Conservation (phyloP, 139 green algal species). For the Nannochloris sp. region DNA sequence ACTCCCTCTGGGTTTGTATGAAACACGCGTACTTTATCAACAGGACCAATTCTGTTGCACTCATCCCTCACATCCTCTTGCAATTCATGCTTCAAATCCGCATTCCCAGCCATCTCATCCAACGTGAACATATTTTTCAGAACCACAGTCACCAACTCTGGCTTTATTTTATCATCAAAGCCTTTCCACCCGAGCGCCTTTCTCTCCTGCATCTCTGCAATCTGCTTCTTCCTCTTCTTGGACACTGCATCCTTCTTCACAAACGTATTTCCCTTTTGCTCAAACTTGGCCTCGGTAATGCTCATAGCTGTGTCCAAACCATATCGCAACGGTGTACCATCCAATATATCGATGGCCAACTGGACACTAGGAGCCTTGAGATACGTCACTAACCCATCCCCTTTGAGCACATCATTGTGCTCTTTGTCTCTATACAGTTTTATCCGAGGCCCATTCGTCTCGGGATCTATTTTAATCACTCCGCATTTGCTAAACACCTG, state of each 20-base stretch:
- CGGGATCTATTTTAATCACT: constrained; percentile 54
- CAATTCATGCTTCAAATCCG: constrained; percentile 51
- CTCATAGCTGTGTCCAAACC: constrained; percentile 28
- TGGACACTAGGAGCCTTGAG: constrained; percentile 72
- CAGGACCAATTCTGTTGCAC: constrained; percentile 61
- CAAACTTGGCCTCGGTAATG: constrained; percentile 59
- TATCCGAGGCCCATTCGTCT: constrained; percentile 37
- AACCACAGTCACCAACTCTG: constrained; percentile 73
- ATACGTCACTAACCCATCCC: constrained; percentile 83
- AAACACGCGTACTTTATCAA: constrained; percentile 80
- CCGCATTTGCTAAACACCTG: constrained; percentile 69
- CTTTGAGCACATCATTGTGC: constrained; percentile 59
- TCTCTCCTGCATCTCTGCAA: constrained; percentile 37
- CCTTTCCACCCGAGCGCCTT: constrained; percentile 70
- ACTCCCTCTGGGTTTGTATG: constrained; percentile 69
- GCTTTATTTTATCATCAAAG: constrained; percentile 79
- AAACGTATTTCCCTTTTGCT: constrained; percentile 70
- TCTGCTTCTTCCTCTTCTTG: constrained; percentile 46
- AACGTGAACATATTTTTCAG: constrained; percentile 80
- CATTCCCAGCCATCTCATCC: constrained; percentile 51
- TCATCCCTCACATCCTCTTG: constrained; percentile 74
- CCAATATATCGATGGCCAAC: constrained; percentile 69
- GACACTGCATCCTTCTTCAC: constrained; percentile 30
- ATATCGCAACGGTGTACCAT: constrained; percentile 51
- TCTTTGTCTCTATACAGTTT: constrained; percentile 75